Evolutionary conservation across 148 eudicot species (phyloP), one percentile per base, ranked within the genome.

Genomic region (Fagopyrum esculentum): DNA sequence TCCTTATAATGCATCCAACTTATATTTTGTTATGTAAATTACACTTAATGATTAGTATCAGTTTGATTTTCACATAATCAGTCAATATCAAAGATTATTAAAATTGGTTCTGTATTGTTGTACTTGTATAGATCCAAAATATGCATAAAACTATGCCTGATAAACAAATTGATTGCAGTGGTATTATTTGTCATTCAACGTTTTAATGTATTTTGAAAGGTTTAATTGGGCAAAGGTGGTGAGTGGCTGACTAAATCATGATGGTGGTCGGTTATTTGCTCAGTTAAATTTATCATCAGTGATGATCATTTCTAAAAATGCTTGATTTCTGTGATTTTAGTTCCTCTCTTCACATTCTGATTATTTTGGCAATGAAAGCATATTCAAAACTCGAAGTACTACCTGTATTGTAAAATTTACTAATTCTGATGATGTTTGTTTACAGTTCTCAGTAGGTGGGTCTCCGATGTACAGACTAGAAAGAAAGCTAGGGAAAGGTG

Each of bases 401-500:
- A n/a, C 60, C n/a, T 5, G 60, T 55, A 69, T 1, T 30, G 19
- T 69, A 29, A 35, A 12, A 4, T 69, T 70, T 44, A 45, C 16
- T 48, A 45, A 3, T 70, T 43, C 16, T 44, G 73, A 35, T 35
- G 73, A 70, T 70, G 73, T 26, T 70, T 30, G 17, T 71, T 35
- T 17, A 83, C 89, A 93, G 97, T 93, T 91, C 69, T 88, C 85
- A 82, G 91, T 93, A 56, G 91, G 90, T 78, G 82, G 83, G 81
- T 93, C 98, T 11, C 98, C 98, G 2, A 60, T 73, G 9, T 93
- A 91, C 72, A 83, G 76, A 73, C 35, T 88, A 51, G 98, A 91
- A 1, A 86, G 74, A 79, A 93, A 91, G 82, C 84, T 93, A 22
- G 95, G 97, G 15, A 93, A 93, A 83, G 97, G 98, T 78, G 97